Percentiles rank a stretch among this genome's conserved stretches.
These are phyloP conservation scores for Stephanodiscus triporus DNA, from an alignment of 108 stramenopile genomes.

Conservation along the genomic window DNA sequence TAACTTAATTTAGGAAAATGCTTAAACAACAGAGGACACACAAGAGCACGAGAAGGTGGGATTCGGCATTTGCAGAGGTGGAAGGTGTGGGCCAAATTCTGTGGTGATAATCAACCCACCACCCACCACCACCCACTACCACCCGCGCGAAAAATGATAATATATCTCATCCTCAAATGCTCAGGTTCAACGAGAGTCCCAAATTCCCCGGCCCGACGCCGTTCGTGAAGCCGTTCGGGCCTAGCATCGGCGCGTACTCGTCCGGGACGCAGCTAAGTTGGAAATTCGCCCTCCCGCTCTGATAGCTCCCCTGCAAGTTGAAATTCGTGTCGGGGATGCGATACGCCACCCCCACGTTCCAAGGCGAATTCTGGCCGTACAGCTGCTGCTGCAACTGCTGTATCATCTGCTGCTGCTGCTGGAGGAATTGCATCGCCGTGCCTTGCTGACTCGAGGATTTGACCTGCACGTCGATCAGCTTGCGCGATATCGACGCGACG, in stretches of 20 bases:
- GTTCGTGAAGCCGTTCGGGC: conserved; percentile 96
- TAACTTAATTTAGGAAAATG: too few species aligned
- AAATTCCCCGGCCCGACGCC: conserved; percentile 97
- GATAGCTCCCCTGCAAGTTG: conserved; percentile 93
- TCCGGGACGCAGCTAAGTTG: conserved; percentile 96
- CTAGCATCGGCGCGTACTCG: conserved; percentile 94
- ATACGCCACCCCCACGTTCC: conserved; percentile 97
- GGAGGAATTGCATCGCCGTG: conserved; percentile 93
- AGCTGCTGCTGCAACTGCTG: conserved; percentile 94
- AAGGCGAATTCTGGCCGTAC: conserved; percentile 89
- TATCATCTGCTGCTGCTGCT: conserved; percentile 95
- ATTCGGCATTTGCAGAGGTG: too few species aligned
- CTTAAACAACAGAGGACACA: too few species aligned
- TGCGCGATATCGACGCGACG: conserved; percentile 79
- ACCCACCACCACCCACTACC: neutral
- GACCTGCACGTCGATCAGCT: conserved; percentile 77
- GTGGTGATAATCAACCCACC: neutral
- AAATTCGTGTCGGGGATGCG: conserved; percentile 97
- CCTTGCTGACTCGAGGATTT: conserved; percentile 85
- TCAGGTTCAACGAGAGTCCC: conserved; percentile 94
- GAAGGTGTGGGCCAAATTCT: too few species aligned
- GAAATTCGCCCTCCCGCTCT: conserved; percentile 92
- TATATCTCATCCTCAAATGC: conserved; percentile 53
- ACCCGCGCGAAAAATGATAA: neutral
- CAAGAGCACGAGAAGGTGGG: too few species aligned